Evolutionary conservation across 1,284 basidiomycete genomes (phyloP).

Genomic region (Pseudozyma tsukubaensis): DNA sequence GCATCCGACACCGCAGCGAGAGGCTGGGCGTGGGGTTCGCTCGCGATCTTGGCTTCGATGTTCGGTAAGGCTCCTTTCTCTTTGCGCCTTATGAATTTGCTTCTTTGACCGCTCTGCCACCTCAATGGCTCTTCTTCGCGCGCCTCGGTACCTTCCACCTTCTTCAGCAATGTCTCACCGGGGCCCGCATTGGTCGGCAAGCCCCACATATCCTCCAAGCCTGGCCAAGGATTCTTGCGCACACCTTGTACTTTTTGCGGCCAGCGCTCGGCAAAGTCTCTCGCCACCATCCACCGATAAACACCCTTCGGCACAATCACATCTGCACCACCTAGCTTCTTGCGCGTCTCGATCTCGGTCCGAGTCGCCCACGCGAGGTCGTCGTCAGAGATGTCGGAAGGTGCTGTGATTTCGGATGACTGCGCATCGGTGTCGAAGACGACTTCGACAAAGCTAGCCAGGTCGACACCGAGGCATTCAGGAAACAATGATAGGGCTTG

Average conservation of each 20-base stretch:
- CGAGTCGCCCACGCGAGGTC: conserved; percentile 22
- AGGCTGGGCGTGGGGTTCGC: background rate
- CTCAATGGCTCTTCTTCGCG: conserved; percentile 16
- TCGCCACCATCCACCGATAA: conserved; percentile 41
- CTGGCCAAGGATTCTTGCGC: conserved; percentile 37
- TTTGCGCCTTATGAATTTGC: conserved; percentile 30
- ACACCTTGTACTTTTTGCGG: conserved; percentile 30
- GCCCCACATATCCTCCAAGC: conserved; percentile 33
- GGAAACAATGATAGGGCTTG: conserved; percentile 19
- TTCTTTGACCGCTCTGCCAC: conserved; percentile 36
- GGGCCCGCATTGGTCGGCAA: conserved; percentile 8
- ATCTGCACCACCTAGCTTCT: conserved; percentile 18
- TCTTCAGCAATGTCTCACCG: background rate
- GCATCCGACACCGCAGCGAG: background rate
- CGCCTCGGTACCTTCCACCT: background rate
- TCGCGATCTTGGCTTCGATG: background rate
- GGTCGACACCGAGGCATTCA: conserved; percentile 23
- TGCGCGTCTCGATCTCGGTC: conserved; percentile 23
- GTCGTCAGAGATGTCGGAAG: conserved; percentile 34
- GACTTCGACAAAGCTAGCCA: conserved; percentile 23
- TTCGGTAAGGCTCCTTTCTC: background rate
- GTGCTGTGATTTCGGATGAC: conserved; percentile 36
- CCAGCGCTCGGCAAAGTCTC: conserved; percentile 36
- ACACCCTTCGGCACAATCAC: conserved; percentile 28
- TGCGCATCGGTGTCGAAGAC: conserved; percentile 43